phyloP scores from a whole-genome alignment of 2,329 filamentous ascomycete species.

The Diaporthe ilicicola region DNA sequence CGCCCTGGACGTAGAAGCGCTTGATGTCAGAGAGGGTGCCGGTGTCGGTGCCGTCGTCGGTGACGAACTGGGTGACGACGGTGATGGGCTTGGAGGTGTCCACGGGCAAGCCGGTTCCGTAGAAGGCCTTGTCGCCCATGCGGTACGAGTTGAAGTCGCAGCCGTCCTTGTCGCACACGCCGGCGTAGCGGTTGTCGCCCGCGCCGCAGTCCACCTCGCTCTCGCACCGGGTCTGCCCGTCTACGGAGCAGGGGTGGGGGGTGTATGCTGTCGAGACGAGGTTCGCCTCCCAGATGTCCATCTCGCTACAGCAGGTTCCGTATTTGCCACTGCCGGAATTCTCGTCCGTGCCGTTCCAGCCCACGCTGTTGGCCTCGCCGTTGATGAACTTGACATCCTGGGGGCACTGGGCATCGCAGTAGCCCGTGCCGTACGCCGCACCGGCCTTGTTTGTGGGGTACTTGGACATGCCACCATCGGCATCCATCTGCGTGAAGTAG shows the following conservation, averaged over 20 bases:
- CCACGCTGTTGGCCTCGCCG: conserved; percentile 47
- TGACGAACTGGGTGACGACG: conserved; percentile 65
- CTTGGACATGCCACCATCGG: conserved; percentile 49
- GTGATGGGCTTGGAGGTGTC: conserved; percentile 63
- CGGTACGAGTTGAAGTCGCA: conserved; percentile 71
- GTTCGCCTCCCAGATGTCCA: conserved; percentile 69
- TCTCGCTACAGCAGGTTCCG: conserved; percentile 58
- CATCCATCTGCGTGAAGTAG: conserved; percentile 49
- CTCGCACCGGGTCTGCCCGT: conserved; percentile 52
- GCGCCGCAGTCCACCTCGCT: conserved; percentile 57
- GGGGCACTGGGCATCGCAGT: conserved; percentile 51
- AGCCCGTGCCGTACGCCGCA: conserved; percentile 58
- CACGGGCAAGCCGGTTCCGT: conserved; percentile 60
- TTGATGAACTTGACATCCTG: conserved; percentile 52
- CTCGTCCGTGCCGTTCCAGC: conserved; percentile 38
- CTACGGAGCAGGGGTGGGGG: conserved; percentile 63
- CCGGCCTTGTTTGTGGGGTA: conserved; percentile 47
- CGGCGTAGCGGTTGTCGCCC: conserved; percentile 60
- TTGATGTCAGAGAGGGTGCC: conserved; percentile 62
- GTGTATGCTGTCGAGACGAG: conserved; percentile 66
- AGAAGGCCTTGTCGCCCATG: conserved; percentile 65
- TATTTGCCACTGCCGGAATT: neutral
- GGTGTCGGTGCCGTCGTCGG: conserved; percentile 47
- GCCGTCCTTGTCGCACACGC: conserved; percentile 70
- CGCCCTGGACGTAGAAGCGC: conserved; percentile 66